Base-by-base conservation (phyloP, 805 yeast species). In the Schwanniomyces polymorphus region DNA sequence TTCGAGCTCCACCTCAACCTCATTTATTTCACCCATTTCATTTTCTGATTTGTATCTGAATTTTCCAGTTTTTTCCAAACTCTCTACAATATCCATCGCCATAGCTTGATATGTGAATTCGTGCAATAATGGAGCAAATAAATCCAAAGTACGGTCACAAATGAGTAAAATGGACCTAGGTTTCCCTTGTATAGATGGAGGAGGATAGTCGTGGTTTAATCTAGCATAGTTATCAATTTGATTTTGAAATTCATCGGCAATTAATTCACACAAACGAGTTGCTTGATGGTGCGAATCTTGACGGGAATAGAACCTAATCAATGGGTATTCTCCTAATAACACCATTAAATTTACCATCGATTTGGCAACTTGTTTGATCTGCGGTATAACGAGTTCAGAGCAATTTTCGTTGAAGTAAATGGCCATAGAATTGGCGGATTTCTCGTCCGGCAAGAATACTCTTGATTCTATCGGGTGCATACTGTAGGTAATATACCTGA, bases 101-200 rank as follows among this genome's bases (percentile, higher is more conserved):
- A 91, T 84, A 4, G 97, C 91, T 67, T 92, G 96, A 65, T 91
- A 94, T 21, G 86, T 81, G 65, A 91, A 89, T 62, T 90, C 97
- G 64, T 94, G 98, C 45, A 91, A 67, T 41, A 94, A 63, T 0
- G 97, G 97, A 6, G 94, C 87, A 57, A 81, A 80, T 42, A 86
- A 71, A 63, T 95, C 99, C 61, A 91, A 62, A 1, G 96, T 78
- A 51, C 99, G 76, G 65, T 94, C 99, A 2, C 88, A 74, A 16
- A 94, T 81, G 28, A 94, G 65, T 53, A 92, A 75, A 0, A 88
- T 75, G 0, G 97, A 79, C 51, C 94, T 75, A 17, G 89, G 88
- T 54, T 88, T 79, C 28, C 51, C 74, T 10, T 74, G 69, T 9
- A 70, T 67, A 2, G 59, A 55, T 0, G 83, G 82, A 6, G 88